A percentile compares a stretch with the other conserved stretches of the same genome.
Evolutionary conservation across 2,329 filamentous ascomycete species (phyloP).

Genomic region (Penicillium frequentans): DNA sequence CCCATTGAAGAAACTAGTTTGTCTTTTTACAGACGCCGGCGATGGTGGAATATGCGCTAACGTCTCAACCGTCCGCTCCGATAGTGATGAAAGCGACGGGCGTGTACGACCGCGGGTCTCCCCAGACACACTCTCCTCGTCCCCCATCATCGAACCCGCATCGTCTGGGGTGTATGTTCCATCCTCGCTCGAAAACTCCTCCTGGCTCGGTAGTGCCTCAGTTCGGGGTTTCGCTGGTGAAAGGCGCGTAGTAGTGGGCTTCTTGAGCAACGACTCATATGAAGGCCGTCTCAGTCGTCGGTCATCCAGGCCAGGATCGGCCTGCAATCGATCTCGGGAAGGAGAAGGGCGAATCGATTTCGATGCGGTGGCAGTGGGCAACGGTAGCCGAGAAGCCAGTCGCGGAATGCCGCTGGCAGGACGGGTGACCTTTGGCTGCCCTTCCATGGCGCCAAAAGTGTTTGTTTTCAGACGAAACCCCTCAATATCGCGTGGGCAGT

Average conservation of each 20-base stretch:
- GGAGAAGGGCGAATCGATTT: conserved; percentile 48
- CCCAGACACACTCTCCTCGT: conserved; percentile 9
- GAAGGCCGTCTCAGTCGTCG: conserved; percentile 41
- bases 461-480: conserved; percentile 6
- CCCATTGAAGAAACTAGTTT: conserved; percentile 71
- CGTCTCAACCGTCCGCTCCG: conserved; percentile 84
- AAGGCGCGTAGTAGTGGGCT: conserved; percentile 29
- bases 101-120: conserved; percentile 27
- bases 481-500: background rate
- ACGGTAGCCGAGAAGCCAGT: conserved; percentile 53
- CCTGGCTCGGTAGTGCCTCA: conserved; percentile 18
- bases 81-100: conserved; percentile 59
- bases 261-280: conserved; percentile 38
- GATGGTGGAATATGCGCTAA: conserved; percentile 76
- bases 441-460: conserved; percentile 31
- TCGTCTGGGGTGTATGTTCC: conserved; percentile 20
- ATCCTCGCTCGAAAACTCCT: conserved; percentile 21
- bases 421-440: conserved; percentile 28
- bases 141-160: conserved; percentile 6
- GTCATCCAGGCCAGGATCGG: conserved; percentile 40
- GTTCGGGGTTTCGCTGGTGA: conserved; percentile 24
- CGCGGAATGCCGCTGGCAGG: conserved; percentile 49
- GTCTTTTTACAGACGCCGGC: conserved; percentile 65
- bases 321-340: conserved; percentile 49
- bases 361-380: conserved; percentile 44